These are phyloP conservation scores for Arthrobotrys musiformis DNA, from an alignment of 2,329 filamentous ascomycete genomes.

Conservation along the genomic window DNA sequence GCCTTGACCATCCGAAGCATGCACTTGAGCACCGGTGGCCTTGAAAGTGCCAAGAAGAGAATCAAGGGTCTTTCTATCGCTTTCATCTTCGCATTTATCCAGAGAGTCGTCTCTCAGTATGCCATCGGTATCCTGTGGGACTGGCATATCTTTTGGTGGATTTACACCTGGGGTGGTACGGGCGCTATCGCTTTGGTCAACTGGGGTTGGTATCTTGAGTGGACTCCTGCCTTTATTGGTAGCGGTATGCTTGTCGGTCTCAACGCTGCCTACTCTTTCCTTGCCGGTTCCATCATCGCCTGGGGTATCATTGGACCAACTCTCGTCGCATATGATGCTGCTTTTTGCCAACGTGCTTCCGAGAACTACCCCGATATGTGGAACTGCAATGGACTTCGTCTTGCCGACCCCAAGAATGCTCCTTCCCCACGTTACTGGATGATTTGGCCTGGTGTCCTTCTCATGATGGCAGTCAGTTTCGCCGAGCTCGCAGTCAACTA, in stretches of 20 bases:
- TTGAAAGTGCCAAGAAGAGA: constrained; percentile 68
- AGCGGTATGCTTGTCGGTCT: constrained; percentile 71
- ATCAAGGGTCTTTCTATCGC: constrained; percentile 68
- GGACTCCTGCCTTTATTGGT: constrained; percentile 72
- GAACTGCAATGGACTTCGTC: constrained; percentile 63
- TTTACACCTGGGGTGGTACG: constrained; percentile 69
- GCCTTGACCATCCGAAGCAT: constrained; percentile 73
- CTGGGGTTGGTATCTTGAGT: constrained; percentile 72
- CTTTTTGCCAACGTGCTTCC: constrained; percentile 42
- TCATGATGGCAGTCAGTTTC: constrained; percentile 68
- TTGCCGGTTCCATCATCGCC: constrained; percentile 68
- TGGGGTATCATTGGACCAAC: constrained; percentile 67
- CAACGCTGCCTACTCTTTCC: constrained; percentile 71
- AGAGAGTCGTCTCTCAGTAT: constrained; percentile 71
- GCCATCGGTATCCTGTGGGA: constrained; percentile 71
- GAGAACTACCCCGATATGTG: constrained; percentile 59
- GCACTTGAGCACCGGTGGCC: constrained; percentile 66
- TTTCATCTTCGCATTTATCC: constrained; percentile 67
- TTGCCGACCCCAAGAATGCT: constrained; percentile 63
- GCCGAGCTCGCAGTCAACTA: constrained; percentile 65
- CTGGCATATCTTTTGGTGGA: constrained; percentile 67
- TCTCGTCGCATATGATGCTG: constrained; percentile 56
- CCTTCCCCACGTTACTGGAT: constrained; percentile 68
- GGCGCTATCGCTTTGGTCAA: constrained; percentile 68
- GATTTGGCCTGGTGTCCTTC: constrained; percentile 67